Evolutionary conservation across 1,284 basidiomycete genomes (phyloP).

Genomic region (Apiotrichum akiyoshidainum): DNA sequence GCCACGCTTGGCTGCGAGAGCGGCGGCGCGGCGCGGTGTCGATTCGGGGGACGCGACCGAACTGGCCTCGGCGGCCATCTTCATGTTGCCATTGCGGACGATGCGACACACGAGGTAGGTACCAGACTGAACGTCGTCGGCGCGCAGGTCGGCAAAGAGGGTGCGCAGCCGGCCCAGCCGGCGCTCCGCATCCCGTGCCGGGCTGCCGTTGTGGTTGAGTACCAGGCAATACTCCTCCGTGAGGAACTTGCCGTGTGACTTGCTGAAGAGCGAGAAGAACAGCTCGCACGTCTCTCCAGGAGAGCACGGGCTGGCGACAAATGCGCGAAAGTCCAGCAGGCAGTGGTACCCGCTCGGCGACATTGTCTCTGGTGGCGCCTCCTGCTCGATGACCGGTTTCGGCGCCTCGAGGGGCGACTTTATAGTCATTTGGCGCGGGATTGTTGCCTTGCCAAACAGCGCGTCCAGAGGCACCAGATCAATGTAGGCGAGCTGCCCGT

Average conservation of each 20-base stretch:
- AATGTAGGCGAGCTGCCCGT: constrained; percentile 66
- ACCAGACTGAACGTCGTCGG: constrained; percentile 76
- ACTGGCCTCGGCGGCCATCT: constrained; percentile 62
- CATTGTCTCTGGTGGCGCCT: background rate
- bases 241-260: constrained; percentile 73
- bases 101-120: constrained; percentile 87
- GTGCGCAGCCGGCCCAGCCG: constrained; percentile 64
- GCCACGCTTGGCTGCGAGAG: constrained; percentile 9
- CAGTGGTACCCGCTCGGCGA: constrained; percentile 65
- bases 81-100: constrained; percentile 81
- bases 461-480: constrained; percentile 56
- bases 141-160: constrained; percentile 82
- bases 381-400: background rate
- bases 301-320: constrained; percentile 81
- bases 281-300: constrained; percentile 90
- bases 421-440: constrained; percentile 12
- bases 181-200: constrained; percentile 64
- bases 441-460: constrained; percentile 29
- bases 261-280: constrained; percentile 89
- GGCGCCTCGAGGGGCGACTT: constrained; percentile 12
- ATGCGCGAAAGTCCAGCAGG: constrained; percentile 82
- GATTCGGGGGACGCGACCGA: constrained; percentile 47
- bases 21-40: constrained; percentile 6
- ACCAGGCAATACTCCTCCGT: constrained; percentile 91
- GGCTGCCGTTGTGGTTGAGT: constrained; percentile 85